Base-by-base conservation (phyloP, 768 basidiomycete species). In the Tephrocybe sp. region DNA sequence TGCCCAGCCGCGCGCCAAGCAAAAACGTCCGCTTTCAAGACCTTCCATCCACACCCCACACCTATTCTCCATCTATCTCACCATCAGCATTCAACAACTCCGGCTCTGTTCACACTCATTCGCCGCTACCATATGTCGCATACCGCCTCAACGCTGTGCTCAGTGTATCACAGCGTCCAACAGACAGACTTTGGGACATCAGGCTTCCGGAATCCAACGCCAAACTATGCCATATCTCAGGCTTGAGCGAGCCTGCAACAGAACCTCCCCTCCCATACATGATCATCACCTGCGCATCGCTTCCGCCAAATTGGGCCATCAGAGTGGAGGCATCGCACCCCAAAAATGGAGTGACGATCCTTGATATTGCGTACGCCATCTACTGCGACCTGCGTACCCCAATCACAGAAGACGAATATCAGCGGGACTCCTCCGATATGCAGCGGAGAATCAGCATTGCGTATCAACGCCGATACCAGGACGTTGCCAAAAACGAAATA, bases 311-410 rank as follows among this genome's bases (percentile, higher is more conserved):
- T 28, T 70, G 72, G 72, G 52, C 54, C 4, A 67, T 75, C 46
- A 62, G 57, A 37, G 66, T 80, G 54, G 50, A 60, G 6, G 62
- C 66, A 7, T 55, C 57, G 6, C 54, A 56, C 17, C 51, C 36
- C 9, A 54, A 49, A 45, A 41, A 45, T 6, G 56, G 58, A 3
- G 69, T 75, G 33, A 67, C 71, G 1, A 60, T 74, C 44, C 62
- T 64, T 40, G 82, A 83, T 61, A 74, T 84, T n/a, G 64, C 84
- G 26, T 57, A 69, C 20, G 68, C 69, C 0, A 54, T 84, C 15
- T 78, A 79, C 62, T 58, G 62, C 51, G 62, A 65, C 45, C 69
- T 84, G 23, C 76, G 78, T 20, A 59, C 63, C 9, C 61, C 66
- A 0, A 75, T 77, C 1, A 71, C 71, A 12, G 47, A 58, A 0